A percentile compares a stretch with the other conserved stretches of the same genome.
These are phyloP conservation scores for Zygnema cylindricum DNA, from an alignment of 139 green algal genomes.

Conservation along the genomic window DNA sequence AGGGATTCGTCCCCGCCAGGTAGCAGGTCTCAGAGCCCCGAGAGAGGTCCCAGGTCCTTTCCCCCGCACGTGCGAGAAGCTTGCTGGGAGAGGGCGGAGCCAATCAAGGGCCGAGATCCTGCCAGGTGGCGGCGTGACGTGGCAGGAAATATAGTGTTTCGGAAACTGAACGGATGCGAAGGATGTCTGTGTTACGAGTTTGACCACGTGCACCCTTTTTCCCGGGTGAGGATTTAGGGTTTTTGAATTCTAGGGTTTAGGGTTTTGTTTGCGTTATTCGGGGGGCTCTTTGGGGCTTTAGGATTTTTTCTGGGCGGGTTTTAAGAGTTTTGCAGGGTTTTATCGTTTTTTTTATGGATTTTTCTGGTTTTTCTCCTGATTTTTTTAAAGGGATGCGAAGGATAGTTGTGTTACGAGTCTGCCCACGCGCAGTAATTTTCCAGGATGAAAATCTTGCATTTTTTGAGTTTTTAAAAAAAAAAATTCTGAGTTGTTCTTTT, in stretches of 20 bases:
- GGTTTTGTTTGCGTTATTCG: not conserved
- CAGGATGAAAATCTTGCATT: too few species aligned
- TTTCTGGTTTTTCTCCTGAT: not conserved
- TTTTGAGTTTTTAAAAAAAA: too few species aligned
- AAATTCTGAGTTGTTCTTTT: too few species aligned
- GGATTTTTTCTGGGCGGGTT: not conserved
- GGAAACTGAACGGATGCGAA: constrained; percentile 51
- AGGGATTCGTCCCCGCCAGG: too few species aligned
- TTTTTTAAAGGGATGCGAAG: not conserved
- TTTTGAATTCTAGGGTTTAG: constrained; percentile 27
- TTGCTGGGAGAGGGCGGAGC: constrained; percentile 54
- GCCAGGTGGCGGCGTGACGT: constrained; percentile 45
- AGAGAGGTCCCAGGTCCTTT: constrained; percentile 48
- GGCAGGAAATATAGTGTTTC: constrained; percentile 51
- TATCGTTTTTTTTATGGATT: not conserved
- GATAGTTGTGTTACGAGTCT: too few species aligned
- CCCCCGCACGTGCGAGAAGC: constrained; percentile 42
- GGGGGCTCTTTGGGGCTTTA: not conserved
- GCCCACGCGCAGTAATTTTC: too few species aligned
- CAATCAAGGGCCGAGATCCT: constrained; percentile 36
- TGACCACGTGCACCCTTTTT: constrained; percentile 52
- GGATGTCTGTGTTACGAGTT: constrained; percentile 62
- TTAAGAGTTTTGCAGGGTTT: not conserved
- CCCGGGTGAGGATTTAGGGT: constrained; percentile 31
- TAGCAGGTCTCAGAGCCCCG: too few species aligned